A percentile compares a stretch with the other conserved stretches of the same genome.
Evolutionary conservation across 441 rosid genomes (phyloP).

Genomic region (Arabidopsis lyrata): DNA sequence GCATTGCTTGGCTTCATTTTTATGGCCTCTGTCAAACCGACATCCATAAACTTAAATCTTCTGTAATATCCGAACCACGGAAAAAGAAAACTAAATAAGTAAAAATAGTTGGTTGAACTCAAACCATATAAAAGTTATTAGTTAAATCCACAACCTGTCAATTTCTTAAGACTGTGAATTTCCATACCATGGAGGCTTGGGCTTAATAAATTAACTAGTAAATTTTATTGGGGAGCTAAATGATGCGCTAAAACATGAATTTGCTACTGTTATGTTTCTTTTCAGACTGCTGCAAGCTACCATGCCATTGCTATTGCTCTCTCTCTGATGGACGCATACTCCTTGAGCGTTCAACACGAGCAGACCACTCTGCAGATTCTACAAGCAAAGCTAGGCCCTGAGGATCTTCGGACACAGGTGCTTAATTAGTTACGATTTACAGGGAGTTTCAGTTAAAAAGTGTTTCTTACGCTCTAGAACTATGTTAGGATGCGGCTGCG

Average conservation of each 20-base stretch:
- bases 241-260: slow-evolving; percentile 14
- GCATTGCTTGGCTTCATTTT: slow-evolving; percentile 28
- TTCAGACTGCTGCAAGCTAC: slow-evolving; percentile 88
- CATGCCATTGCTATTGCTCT: slow-evolving; percentile 93
- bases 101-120: slow-evolving; percentile 20
- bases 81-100: slow-evolving; percentile 7
- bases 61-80: background rate
- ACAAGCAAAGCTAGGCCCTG: slow-evolving; percentile 81
- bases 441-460: slow-evolving; percentile 4
- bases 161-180: slow-evolving; percentile 5
- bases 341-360: slow-evolving; percentile 85
- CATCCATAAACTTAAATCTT: slow-evolving; percentile 15
- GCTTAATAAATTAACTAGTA: background rate
- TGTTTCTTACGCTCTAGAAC: slow-evolving; percentile 29
- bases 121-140: slow-evolving; percentile 5
- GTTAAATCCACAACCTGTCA: slow-evolving; percentile 1
- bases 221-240: background rate
- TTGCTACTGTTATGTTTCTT: slow-evolving; percentile 19
- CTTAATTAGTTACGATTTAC: slow-evolving; percentile 32
- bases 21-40: slow-evolving; percentile 14
- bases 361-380: slow-evolving; percentile 83
- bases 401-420: slow-evolving; percentile 84
- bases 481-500: slow-evolving; percentile 79
- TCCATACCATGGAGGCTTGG: slow-evolving; percentile 9
- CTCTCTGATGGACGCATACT: slow-evolving; percentile 77